Evolutionary conservation across 257 asterid genomes (phyloP), one percentile per base, ranked within the genome.

Genomic region (Gynochthodes officinalis): DNA sequence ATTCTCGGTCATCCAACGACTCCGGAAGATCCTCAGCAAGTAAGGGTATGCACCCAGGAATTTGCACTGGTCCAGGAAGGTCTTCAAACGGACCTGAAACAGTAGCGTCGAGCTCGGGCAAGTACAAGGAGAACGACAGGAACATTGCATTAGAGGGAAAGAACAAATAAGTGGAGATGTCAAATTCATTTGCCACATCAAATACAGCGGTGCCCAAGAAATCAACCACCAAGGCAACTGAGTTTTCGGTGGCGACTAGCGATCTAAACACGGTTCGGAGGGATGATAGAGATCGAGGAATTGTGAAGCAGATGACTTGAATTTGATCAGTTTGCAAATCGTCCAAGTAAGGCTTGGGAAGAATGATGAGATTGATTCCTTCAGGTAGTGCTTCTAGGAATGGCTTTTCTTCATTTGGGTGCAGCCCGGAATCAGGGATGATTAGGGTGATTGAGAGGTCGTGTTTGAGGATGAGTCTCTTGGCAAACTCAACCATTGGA

Each of bases 191-290:
- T 0, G 75, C 83, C 37, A 71, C 67, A 52, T 71, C 80, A 72
- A 71, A 75, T n/a, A 72, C 80, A 37, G 60, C 75, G 2, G 75
- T 75, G 55, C 78, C 77, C 19, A 71, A 52, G 2, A 75, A 37
- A 75, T 75, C 80, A 42, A 75, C 72, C 25, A 70, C 77, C 19
- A 79, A 50, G 11, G 71, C 83, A 16, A 75, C 67, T 8, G 75
- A 2, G 11, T 35, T 64, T 7, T 28, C n/a, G 0, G 64, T 27
- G 7, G 28, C 67, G 3, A 55, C 12, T 0, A 79, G 4, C 0
- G 73, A 50, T 19, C 48, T 63, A 2, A 76, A 18, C 0, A 50
- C 60, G 3, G 52, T 14, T 1, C 67, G 75, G n/a, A 72, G 40
- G 16, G 59, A 11, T 0, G 77, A 46, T 11, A 77, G 75, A 32